A percentile compares a stretch with the other conserved stretches of the same genome.
These are phyloP conservation scores for Leccinum fibrillosum DNA, from an alignment of 768 basidiomycete genomes.

Conservation along the genomic window DNA sequence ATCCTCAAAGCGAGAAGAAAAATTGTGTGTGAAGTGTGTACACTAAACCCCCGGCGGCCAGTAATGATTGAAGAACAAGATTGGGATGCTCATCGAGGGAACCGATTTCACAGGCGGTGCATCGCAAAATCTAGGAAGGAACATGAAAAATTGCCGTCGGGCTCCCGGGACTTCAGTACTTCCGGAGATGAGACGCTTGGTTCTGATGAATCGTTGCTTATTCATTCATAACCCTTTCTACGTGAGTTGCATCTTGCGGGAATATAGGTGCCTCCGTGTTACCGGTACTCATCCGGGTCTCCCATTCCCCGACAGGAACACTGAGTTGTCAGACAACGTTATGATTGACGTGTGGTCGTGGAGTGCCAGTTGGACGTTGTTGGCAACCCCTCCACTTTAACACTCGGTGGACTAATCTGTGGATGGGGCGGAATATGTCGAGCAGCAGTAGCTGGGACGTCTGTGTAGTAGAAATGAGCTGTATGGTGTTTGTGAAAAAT, in stretches of 20 bases:
- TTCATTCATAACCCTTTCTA: constrained; percentile 6
- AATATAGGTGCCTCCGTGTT: not conserved
- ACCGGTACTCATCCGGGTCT: not conserved
- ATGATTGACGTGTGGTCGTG: constrained; percentile 8
- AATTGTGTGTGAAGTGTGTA: constrained; percentile 61
- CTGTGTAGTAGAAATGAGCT: constrained; percentile 3
- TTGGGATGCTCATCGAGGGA: constrained; percentile 58
- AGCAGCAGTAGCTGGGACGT: constrained; percentile 16
- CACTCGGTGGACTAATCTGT: not conserved
- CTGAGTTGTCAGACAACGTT: constrained; percentile 5
- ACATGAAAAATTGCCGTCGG: not conserved
- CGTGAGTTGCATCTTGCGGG: constrained; percentile 9
- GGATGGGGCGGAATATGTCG: not conserved
- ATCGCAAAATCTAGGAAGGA: constrained; percentile 29
- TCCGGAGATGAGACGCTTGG: constrained; percentile 1
- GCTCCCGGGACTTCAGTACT: not conserved
- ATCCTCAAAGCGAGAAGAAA: constrained; percentile 56
- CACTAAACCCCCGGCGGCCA: constrained; percentile 51
- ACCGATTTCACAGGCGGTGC: constrained; percentile 52
- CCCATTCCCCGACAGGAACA: not conserved
- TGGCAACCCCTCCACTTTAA: not conserved
- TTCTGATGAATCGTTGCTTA: constrained; percentile 1
- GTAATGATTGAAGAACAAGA: constrained; percentile 57
- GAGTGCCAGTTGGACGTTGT: not conserved
- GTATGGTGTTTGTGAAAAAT: constrained; percentile 20